Base-by-base conservation (phyloP, 2,329 filamentous ascomycete species). In the Aspergillus persii region DNA sequence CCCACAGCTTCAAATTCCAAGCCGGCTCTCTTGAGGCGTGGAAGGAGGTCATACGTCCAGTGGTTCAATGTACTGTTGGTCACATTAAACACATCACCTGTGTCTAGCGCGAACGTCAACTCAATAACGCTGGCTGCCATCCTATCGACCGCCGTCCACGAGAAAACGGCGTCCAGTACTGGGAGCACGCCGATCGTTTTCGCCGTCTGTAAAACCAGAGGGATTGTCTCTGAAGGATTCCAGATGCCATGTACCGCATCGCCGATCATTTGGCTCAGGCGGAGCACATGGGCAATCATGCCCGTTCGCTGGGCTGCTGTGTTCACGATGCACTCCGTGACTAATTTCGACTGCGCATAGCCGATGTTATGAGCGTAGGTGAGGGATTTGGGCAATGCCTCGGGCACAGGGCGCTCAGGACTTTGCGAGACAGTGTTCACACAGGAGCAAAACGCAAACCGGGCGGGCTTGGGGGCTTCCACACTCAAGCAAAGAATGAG, bases 151-250 rank as follows among this genome's bases (percentile, higher is more conserved):
- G 79, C 79, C 1, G 80, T 66, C 80, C 79, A 81, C 31, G 69
- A 69, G 18, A 64, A 63, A 18, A 71, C 62, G 57, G 83, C 81
- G 1, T 77, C 68, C 2, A 86, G 69, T 8, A 69, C 64, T 3
- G 82, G 82, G 4, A 85, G 70, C 0, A 73, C 70, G 0, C 79
- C 77, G 2, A 80, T 74, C 0, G 80, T 78, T 2, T 69, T 68
- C 0, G 79, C 79, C 0, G 75, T 79, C 30, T 78, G 79, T 0
- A 86, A 70, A 63, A 85, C 78, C 54, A 85, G 64, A 0, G 83
- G 79, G 18, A 83, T 82, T 0, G 80, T 82, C 41, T 65, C 63
- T 9, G 58, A 61, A 27, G 56, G 44, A 48, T 64, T 65, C 61
- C 63, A 62, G 51, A 60, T 62, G 11, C 61, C 62, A 31, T 58